Evolutionary conservation across 495 filamentous ascomycete species (phyloP).

Genomic region (Lentithecium fluviatile): DNA sequence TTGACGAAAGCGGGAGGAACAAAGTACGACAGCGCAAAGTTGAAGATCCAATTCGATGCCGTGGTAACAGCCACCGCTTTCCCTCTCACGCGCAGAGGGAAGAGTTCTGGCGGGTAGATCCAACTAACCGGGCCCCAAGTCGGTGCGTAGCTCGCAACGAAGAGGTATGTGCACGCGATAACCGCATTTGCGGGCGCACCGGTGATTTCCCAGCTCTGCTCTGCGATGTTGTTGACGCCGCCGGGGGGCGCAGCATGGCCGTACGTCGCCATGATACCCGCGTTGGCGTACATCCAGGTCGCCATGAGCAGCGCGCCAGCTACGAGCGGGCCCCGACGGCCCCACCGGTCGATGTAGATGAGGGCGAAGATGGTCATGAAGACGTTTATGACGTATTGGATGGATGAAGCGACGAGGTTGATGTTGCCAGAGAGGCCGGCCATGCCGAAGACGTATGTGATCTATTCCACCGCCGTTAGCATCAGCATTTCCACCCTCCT

Average conservation of each 20-base stretch:
- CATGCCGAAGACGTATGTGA: conserved; percentile 44
- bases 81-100: conserved; percentile 68
- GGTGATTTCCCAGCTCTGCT: conserved; percentile 35
- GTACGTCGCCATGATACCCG: conserved; percentile 60
- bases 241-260: conserved; percentile 36
- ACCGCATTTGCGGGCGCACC: conserved; percentile 41
- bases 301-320: conserved; percentile 66
- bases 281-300: conserved; percentile 67
- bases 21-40: conserved; percentile 75
- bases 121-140: conserved; percentile 64
- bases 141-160: conserved; percentile 53
- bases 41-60: conserved; percentile 74
- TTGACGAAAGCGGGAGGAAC: conserved; percentile 71
- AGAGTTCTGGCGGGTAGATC: conserved; percentile 76
- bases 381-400: conserved; percentile 73
- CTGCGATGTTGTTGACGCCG: conserved; percentile 35
- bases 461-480: conserved; percentile 40
- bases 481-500: background rate
- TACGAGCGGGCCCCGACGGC: conserved; percentile 62
- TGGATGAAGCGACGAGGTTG: conserved; percentile 64
- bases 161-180: conserved; percentile 47
- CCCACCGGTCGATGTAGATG: conserved; percentile 57
- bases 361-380: conserved; percentile 50
- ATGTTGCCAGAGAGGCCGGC: conserved; percentile 41
- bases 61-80: conserved; percentile 72